Base-by-base conservation (phyloP, 2,329 filamentous ascomycete genomes). In the Aspergillus costaricaensis region DNA sequence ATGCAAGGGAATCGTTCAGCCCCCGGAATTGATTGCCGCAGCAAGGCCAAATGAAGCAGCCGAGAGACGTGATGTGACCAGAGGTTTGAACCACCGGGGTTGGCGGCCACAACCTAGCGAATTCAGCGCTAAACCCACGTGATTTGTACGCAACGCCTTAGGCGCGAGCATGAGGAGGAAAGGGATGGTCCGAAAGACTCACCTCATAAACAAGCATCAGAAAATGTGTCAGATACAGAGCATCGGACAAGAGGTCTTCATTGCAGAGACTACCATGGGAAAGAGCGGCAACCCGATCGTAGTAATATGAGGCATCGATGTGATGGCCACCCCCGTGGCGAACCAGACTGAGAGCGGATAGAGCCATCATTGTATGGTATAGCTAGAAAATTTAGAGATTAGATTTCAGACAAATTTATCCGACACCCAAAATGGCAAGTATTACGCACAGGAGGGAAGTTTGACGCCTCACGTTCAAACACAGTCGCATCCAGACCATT, bases 141-240 rank as follows among this genome's bases (percentile, higher is more conserved):
- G n/a, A n/a, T n/a, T n/a, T n/a, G 19, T 56, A 15, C 5, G 52
- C 19, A 21, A 23, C 14, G 14, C 10, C 38, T n/a, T 62, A 61
- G 69, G 5, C 12, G 5, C 8, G 8, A 25, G 10, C 15, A n/a
- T 50, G n/a, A 10, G n/a, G 5, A 27, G 25, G 17, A 12, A 25
- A 39, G 8, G 38, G 5, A 15, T 7, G 3, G 5, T 5, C 8
- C 12, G 36, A 27, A 50, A 62, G 57, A 63, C 76, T 70, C 61
- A 85, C 81, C 73, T 86, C 84, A 67, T 86, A 86, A 19, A 86
- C 72, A 32, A 86, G 77, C 7, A 86, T 77, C 4, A 86, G 72
- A 62, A 85, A 85, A 68, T 86, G 83, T 1, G 83, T 82, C 27
- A 85, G 76, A 60, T 86, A 82, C 23, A 82, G 76, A n/a, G 82